Evolutionary conservation across 352 stramenopile species (phyloP).

Genomic region (Phytophthora sansomeana): DNA sequence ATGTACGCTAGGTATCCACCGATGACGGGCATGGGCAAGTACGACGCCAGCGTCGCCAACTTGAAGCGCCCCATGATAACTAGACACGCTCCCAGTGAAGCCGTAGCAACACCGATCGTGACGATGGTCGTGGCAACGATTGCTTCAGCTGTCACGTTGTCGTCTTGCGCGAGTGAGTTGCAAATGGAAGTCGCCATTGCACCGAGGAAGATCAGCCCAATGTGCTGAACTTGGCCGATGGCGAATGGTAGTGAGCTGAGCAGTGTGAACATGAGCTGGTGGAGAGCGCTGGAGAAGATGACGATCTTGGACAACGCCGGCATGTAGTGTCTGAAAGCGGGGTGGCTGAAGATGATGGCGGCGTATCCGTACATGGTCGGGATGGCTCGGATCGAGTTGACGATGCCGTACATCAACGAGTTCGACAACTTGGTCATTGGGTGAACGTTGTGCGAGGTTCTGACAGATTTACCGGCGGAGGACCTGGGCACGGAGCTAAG

Average conservation of each 20-base stretch:
- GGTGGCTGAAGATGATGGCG: conserved; percentile 94
- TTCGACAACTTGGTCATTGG: conserved; percentile 56
- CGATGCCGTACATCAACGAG: conserved; percentile 82
- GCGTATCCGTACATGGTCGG: conserved; percentile 95
- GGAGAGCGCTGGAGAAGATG: conserved; percentile 95
- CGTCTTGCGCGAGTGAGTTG: conserved; percentile 72
- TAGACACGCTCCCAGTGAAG: conserved; percentile 91
- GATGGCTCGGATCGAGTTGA: conserved; percentile 94
- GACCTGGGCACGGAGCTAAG: conserved; percentile 22
- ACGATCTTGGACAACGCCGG: conserved; percentile 95
- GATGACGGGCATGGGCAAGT: conserved; percentile 96
- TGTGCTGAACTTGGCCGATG: conserved; percentile 98
- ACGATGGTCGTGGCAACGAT: conserved; percentile 95
- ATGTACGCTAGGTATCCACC: conserved; percentile 98
- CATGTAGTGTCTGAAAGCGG: conserved; percentile 87
- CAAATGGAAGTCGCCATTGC: conserved; percentile 93
- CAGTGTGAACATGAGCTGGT: conserved; percentile 90
- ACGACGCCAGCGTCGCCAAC: conserved; percentile 94
- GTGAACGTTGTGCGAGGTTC: conserved; percentile 5
- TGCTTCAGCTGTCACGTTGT: conserved; percentile 52
- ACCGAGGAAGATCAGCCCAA: conserved; percentile 97
- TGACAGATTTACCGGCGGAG: conserved; percentile 12
- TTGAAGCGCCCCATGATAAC: conserved; percentile 94
- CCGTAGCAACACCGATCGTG: conserved; percentile 91
- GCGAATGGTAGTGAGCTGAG: conserved; percentile 95